phyloP scores from a whole-genome alignment of 176 grass and related monocot species.

The Cocos nucifera region DNA sequence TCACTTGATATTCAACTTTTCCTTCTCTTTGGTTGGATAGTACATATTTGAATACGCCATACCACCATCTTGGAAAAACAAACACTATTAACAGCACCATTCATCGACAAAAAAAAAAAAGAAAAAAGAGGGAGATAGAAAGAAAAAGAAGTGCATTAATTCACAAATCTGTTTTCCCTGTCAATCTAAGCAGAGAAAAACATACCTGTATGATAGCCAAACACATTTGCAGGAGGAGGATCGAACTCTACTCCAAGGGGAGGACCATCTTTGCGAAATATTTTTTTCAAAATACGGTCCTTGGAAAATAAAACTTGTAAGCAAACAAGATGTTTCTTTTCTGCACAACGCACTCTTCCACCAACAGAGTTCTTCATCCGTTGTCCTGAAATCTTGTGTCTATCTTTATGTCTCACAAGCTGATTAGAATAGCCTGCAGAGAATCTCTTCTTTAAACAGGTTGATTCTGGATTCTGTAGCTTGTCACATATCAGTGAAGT shows the following conservation, averaged over 20 bases:
- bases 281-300: slow-evolving; percentile 70
- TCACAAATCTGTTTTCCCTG: no score
- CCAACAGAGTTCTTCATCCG: slow-evolving; percentile 8
- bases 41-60: no score
- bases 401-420: slow-evolving; percentile 8
- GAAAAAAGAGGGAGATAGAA: no score
- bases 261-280: slow-evolving; percentile 90
- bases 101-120: no score
- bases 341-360: background rate
- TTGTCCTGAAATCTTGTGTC: background rate
- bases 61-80: no score
- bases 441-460: no score
- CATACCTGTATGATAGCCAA: slow-evolving; percentile 40
- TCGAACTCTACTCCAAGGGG: slow-evolving; percentile 66
- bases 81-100: no score
- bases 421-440: background rate
- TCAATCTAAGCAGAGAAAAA: background rate
- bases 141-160: no score
- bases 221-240: slow-evolving; percentile 22
- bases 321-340: slow-evolving; percentile 30
- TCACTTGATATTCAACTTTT: no score
- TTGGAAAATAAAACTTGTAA: slow-evolving; percentile 61
- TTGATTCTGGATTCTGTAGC: no score
- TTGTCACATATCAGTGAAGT: background rate
- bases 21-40: no score